Evolutionary conservation across 2,329 filamentous ascomycete genomes (phyloP), one percentile per base, ranked within the genome.

Genomic region (Phoma sp.): DNA sequence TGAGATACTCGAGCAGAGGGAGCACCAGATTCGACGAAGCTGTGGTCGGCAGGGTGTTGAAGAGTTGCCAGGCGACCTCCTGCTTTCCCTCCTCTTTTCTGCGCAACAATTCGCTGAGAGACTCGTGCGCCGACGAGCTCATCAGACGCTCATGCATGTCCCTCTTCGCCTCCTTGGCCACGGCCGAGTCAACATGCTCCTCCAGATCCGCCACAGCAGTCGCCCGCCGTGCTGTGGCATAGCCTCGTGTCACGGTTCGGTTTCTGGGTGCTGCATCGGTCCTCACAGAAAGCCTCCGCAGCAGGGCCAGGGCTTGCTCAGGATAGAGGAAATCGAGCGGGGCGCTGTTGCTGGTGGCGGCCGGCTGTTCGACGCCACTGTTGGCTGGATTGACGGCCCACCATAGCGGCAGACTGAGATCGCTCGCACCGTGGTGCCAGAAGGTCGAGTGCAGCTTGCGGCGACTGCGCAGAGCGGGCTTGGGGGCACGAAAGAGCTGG

Each of bases 391-490:
- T 55, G 46, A 50, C 38, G 22, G 52, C 60, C 67, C 64, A 69
- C 64, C 68, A 74, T 10, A 67, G 58, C 13, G 72, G 66, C 35
- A 78, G 66, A 43, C 74, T 71, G 61, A 80, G 75, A 63, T 79
- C 76, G 74, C 71, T 75, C 58, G 80, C 79, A 60, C 78, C 79
- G 71, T 85, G 82, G 59, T 77, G 78, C 83, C 83, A 84, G 65
- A 86, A 84, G 24, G 77, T 69, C 46, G 80, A 80, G 71, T 83
- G 81, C 37, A 85, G 77, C 69, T 74, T 76, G 62, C 82, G 81
- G 58, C 77, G 78, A 65, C 69, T 77, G 62, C 70, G 72, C 51
- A 75, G 64, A 43, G 68, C 70, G 60, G 64, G 68, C 54, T 70
- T 74, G 54, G 72, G 68, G 53, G 71, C 72, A 71, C 72, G 78